Conservation (phyloP, 2,329 filamentous ascomycete species). For the Fusarium sp. region DNA sequence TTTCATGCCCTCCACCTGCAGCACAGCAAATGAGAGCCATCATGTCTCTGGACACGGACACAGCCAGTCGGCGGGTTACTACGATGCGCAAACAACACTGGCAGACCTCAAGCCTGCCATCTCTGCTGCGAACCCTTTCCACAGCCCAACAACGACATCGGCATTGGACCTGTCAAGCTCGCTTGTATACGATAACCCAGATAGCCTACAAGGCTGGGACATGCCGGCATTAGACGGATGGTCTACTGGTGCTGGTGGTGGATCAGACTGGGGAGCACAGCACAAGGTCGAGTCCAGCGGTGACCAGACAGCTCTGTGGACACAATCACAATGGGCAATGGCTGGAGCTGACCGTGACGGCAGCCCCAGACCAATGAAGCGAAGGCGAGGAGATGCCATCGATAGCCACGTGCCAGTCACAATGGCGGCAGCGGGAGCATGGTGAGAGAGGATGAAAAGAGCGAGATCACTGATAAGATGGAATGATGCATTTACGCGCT, state of each 20-base stretch:
- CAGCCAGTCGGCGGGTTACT: slow-evolving; percentile 45
- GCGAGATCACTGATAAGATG: slow-evolving; percentile 9
- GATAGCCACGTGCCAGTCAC: slow-evolving; percentile 49
- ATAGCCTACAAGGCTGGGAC: slow-evolving; percentile 52
- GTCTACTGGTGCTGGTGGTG: slow-evolving; percentile 43
- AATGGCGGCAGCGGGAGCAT: slow-evolving; percentile 44
- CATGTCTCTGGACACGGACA: slow-evolving; percentile 38
- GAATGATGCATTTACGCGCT: slow-evolving; percentile 33
- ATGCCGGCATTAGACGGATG: slow-evolving; percentile 52
- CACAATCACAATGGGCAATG: slow-evolving; percentile 50
- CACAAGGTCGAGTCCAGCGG: slow-evolving; percentile 46
- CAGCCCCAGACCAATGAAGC: slow-evolving; percentile 53
- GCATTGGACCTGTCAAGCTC: slow-evolving; percentile 48
- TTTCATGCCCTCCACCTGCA: slow-evolving; percentile 47
- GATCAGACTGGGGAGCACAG: slow-evolving; percentile 49
- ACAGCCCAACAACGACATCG: slow-evolving; percentile 41
- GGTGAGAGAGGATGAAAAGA: slow-evolving; percentile 37
- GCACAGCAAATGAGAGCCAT: slow-evolving; percentile 44
- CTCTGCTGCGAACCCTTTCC: slow-evolving; percentile 46
- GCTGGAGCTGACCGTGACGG: slow-evolving; percentile 48
- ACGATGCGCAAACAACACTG: slow-evolving; percentile 48
- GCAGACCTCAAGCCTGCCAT: slow-evolving; percentile 51
- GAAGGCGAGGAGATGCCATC: slow-evolving; percentile 49
- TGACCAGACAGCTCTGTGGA: slow-evolving; percentile 51
- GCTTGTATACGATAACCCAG: slow-evolving; percentile 51